Percentiles rank a stretch among this genome's conserved stretches.
Conservation (phyloP, 257 asterid genomes). For the Echium plantagineum region DNA sequence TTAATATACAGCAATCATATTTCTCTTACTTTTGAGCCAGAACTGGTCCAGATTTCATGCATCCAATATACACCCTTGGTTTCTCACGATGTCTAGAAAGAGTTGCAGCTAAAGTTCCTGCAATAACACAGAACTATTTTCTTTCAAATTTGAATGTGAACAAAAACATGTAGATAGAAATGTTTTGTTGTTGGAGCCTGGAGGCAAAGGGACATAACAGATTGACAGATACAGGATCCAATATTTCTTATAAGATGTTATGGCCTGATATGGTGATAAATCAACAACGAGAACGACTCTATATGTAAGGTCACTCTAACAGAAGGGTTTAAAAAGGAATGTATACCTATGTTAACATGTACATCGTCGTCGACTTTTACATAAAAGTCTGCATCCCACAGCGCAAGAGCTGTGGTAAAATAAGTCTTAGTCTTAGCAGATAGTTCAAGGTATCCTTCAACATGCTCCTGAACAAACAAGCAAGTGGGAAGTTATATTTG, state of each 20-base stretch:
- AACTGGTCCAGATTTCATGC: conserved; percentile 96
- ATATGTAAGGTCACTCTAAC: background rate
- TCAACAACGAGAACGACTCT: background rate
- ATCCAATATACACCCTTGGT: conserved; percentile 76
- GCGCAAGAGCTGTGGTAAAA: conserved; percentile 64
- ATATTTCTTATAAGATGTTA: background rate
- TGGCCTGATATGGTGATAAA: background rate
- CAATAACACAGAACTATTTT: conserved; percentile 7
- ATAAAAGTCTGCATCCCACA: conserved; percentile 90
- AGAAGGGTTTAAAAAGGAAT: background rate
- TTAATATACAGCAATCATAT: background rate
- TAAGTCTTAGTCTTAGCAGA: conserved; percentile 79
- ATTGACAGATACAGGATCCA: background rate
- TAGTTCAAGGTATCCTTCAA: conserved; percentile 86
- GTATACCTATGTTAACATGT: conserved; percentile 74
- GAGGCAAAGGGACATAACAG: background rate
- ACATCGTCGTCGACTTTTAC: conserved; percentile 91
- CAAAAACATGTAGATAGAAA: background rate
- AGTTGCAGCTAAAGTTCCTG: conserved; percentile 76
- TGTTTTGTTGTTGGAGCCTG: background rate
- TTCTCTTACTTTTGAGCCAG: conserved; percentile 71
- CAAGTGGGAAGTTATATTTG: background rate
- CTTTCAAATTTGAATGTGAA: background rate
- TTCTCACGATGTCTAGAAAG: conserved; percentile 66
- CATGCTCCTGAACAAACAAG: conserved; percentile 48